phyloP scores from a whole-genome alignment of 208 protist genomes.

The Tritrichomonas musculus region DNA sequence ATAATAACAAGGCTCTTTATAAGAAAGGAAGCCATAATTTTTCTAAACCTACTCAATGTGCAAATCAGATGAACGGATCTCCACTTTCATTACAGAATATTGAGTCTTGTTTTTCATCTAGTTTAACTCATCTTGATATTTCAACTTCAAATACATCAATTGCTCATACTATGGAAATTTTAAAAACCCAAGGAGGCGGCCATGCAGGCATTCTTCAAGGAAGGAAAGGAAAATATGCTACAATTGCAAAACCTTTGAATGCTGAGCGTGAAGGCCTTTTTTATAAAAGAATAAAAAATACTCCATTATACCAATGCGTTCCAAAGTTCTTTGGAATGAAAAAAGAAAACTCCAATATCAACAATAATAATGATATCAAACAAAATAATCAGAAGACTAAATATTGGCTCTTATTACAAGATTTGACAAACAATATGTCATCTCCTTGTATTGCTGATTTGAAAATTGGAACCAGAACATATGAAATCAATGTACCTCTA shows the following conservation, averaged over 20 bases:
- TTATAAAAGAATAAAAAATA: not conserved
- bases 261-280: not conserved
- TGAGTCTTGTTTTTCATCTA: too few species aligned
- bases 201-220: not conserved
- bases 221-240: not conserved
- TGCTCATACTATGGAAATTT: not conserved
- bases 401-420: not conserved
- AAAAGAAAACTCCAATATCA: too few species aligned
- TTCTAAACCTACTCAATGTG: too few species aligned
- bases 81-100: too few species aligned
- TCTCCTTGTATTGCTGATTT: not conserved
- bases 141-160: not conserved
- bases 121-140: too few species aligned
- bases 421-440: not conserved
- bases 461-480: not conserved
- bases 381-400: too few species aligned
- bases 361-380: too few species aligned
- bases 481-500: not conserved
- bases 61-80: too few species aligned
- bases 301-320: not conserved
- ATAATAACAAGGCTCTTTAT: too few species aligned
- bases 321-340: not conserved
- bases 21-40: too few species aligned
- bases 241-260: not conserved
- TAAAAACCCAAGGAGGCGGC: not conserved